Percentiles rank a stretch among this genome's conserved stretches.
phyloP scores from a whole-genome alignment of 2,329 filamentous ascomycete genomes.

The Plectosphaerella sp. region DNA sequence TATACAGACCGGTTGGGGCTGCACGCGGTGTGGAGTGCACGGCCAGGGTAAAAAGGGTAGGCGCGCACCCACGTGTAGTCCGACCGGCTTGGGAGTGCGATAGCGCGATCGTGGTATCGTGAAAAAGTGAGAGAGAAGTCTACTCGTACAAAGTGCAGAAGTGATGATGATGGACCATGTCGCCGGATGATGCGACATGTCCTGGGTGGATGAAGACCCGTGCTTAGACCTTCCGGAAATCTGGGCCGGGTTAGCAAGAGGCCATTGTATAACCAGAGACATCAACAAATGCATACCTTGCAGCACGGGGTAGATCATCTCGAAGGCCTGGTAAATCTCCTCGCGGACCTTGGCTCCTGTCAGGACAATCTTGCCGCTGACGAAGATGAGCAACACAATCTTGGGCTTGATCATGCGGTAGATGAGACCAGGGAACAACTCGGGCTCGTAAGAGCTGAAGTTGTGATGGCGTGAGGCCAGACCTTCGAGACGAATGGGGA shows the following conservation, averaged over 20 bases:
- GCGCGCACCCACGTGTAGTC: background rate
- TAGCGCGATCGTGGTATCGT: slow-evolving; percentile 44
- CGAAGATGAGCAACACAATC: slow-evolving; percentile 96
- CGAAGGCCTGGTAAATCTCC: slow-evolving; percentile 95
- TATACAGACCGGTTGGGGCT: slow-evolving; percentile 24
- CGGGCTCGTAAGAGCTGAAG: slow-evolving; percentile 98
- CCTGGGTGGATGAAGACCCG: background rate
- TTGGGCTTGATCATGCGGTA: slow-evolving; percentile 99
- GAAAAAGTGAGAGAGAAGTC: slow-evolving; percentile 23
- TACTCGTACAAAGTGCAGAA: slow-evolving; percentile 33
- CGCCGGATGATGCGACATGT: background rate
- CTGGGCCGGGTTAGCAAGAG: slow-evolving; percentile 20
- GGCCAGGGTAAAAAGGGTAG: slow-evolving; percentile 2
- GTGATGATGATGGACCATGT: slow-evolving; percentile 1
- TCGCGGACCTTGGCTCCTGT: slow-evolving; percentile 97
- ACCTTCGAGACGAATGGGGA: slow-evolving; percentile 94
- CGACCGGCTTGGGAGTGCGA: slow-evolving; percentile 1
- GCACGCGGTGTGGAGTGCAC: slow-evolving; percentile 12
- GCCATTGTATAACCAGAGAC: background rate
- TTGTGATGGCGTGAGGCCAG: slow-evolving; percentile 96
- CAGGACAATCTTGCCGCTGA: slow-evolving; percentile 95
- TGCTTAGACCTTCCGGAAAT: slow-evolving; percentile 54
- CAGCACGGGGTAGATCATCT: slow-evolving; percentile 95
- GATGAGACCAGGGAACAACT: slow-evolving; percentile 97
- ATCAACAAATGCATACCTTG: slow-evolving; percentile 56